phyloP scores from a whole-genome alignment of 345 rosid species.

The Kandelia obovata region DNA sequence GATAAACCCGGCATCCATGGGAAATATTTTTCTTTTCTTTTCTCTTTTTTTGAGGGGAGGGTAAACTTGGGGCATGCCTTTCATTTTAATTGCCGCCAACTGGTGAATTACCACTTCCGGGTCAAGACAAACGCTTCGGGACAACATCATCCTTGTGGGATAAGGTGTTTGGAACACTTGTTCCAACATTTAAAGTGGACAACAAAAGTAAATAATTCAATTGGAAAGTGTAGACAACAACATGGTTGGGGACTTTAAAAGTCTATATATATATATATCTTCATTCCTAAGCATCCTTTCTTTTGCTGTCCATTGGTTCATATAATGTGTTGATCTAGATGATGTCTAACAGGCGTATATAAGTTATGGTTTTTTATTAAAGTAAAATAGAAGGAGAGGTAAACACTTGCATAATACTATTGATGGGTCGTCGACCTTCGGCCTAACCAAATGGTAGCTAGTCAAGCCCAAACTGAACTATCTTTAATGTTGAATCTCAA shows the following conservation, averaged over 20 bases:
- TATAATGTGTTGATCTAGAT: not conserved
- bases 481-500: conserved; percentile 26
- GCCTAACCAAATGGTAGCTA: not conserved
- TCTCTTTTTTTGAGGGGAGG: too few species aligned
- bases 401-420: too few species aligned
- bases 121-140: conserved; percentile 82
- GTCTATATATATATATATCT: not conserved
- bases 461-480: not conserved
- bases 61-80: too few species aligned
- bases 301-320: conserved; percentile 5
- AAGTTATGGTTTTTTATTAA: too few species aligned
- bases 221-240: not conserved
- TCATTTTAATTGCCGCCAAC: too few species aligned
- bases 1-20: too few species aligned
- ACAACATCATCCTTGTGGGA: conserved; percentile 88
- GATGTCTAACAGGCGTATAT: too few species aligned
- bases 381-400: too few species aligned
- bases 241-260: not conserved
- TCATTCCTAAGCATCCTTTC: conserved; percentile 6
- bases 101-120: conserved; percentile 70
- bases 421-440: too few species aligned
- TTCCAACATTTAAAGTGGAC: conserved; percentile 22
- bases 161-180: conserved; percentile 79
- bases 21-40: too few species aligned
- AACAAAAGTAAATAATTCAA: conserved; percentile 13